Conservation (phyloP, 1,139 yeast genomes). For the Blastobotrys ciferrii region DNA sequence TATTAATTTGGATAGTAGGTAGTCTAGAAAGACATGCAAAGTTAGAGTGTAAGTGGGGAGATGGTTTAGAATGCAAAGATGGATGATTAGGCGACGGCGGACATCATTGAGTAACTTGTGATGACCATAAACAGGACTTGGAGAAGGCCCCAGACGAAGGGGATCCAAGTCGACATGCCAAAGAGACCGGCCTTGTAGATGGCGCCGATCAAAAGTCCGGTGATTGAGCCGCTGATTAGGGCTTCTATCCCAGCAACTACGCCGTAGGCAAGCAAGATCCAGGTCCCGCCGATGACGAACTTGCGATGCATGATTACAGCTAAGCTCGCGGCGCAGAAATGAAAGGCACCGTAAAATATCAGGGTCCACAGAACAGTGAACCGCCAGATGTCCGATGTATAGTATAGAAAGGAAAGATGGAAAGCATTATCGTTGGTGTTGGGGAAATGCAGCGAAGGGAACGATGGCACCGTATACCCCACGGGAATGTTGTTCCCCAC, state of each 20-base stretch:
- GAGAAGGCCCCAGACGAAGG: constrained; percentile 73
- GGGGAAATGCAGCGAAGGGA: constrained; percentile 85
- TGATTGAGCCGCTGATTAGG: constrained; percentile 65
- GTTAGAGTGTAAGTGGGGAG: too few relatives aligned
- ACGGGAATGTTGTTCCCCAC: constrained; percentile 53
- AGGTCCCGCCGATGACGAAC: constrained; percentile 38
- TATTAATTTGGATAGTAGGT: too few relatives aligned
- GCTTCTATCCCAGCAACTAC: constrained; percentile 62
- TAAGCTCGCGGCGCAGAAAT: constrained; percentile 60
- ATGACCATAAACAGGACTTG: constrained; percentile 64
- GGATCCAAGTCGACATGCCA: constrained; percentile 92
- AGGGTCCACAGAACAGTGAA: constrained; percentile 83
- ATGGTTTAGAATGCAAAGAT: too few relatives aligned
- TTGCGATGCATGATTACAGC: constrained; percentile 56
- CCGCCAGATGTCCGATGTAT: constrained; percentile 72
- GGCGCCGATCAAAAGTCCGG: constrained; percentile 66
- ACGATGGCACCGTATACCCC: constrained; percentile 74
- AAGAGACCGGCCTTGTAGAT: constrained; percentile 67
- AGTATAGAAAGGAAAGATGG: constrained; percentile 61
- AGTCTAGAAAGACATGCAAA: too few relatives aligned
- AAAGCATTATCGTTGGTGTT: constrained; percentile 41
- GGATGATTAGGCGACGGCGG: constrained; percentile 39
- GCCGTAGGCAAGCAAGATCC: constrained; percentile 42
- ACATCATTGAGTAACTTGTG: constrained; percentile 58
- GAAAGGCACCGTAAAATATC: constrained; percentile 59